Evolutionary conservation across 1,284 basidiomycete species (phyloP).

Genomic region (Marasmius oreades): DNA sequence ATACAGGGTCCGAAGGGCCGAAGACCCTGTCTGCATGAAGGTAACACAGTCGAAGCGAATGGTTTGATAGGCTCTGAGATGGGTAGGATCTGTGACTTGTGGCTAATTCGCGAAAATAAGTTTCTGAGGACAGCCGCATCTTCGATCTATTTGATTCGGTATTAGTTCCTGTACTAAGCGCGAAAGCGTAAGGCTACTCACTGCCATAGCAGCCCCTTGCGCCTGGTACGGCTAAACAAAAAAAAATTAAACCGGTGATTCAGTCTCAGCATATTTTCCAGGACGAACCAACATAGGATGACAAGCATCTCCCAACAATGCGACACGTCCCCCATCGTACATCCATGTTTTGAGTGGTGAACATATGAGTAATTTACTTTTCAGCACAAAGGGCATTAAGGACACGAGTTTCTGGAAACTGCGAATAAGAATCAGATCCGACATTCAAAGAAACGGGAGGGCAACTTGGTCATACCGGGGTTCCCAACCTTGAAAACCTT

Average conservation of each 20-base stretch:
- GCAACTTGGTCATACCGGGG: no score
- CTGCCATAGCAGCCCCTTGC: slow-evolving; percentile 14
- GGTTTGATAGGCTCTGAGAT: slow-evolving; percentile 28
- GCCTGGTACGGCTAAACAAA: slow-evolving; percentile 10
- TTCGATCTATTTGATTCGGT: slow-evolving; percentile 25
- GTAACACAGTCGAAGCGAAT: slow-evolving; percentile 27
- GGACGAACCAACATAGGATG: slow-evolving; percentile 10
- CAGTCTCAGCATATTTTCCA: slow-evolving; percentile 24
- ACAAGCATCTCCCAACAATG: slow-evolving; percentile 11
- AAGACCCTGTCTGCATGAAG: slow-evolving; percentile 26
- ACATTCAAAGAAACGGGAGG: no score
- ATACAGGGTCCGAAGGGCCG: slow-evolving; percentile 29
- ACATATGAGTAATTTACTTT: slow-evolving; percentile 50
- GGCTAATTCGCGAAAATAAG: slow-evolving; percentile 24
- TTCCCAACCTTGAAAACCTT: slow-evolving; percentile 42
- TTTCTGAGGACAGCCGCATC: slow-evolving; percentile 35
- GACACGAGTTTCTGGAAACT: slow-evolving; percentile 46
- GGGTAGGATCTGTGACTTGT: slow-evolving; percentile 21
- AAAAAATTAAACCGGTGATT: neutral
- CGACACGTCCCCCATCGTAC: neutral
- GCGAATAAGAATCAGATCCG: no score
- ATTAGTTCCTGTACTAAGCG: neutral
- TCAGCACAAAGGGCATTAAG: slow-evolving; percentile 41
- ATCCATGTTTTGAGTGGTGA: slow-evolving; percentile 23
- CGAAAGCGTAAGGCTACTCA: neutral